These are phyloP conservation scores for Lentinus tigrinus DNA, from an alignment of 768 basidiomycete genomes.

Conservation along the genomic window DNA sequence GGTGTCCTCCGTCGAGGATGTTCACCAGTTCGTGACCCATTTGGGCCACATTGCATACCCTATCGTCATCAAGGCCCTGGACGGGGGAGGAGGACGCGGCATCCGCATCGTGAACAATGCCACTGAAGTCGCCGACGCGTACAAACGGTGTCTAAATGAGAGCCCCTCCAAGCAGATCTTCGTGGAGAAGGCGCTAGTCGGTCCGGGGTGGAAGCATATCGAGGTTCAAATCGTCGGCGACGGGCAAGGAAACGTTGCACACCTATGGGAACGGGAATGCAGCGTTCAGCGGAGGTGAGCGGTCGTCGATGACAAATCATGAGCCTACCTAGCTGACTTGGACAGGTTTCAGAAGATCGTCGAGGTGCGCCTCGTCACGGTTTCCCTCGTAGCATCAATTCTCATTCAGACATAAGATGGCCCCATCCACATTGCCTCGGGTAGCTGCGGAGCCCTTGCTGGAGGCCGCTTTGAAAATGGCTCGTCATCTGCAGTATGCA, in stretches of 20 bases:
- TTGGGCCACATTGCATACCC: conserved; percentile 31
- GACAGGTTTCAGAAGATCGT: conserved; percentile 37
- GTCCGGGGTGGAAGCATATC: conserved; percentile 35
- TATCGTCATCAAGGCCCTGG: conserved; percentile 34
- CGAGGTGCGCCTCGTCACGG: conserved; percentile 18
- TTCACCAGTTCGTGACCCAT: conserved; percentile 20
- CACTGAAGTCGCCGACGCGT: conserved; percentile 5
- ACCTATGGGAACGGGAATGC: conserved; percentile 37
- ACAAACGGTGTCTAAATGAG: conserved; percentile 12
- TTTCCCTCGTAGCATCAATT: background rate
- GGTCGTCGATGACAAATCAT: background rate
- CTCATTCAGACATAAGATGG: conserved; percentile 17
- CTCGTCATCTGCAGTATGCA: conserved; percentile 24
- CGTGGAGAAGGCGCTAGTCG: conserved; percentile 32
- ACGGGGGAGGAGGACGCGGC: conserved; percentile 37
- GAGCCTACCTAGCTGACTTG: background rate
- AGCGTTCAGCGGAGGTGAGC: conserved; percentile 32
- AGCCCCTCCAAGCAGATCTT: conserved; percentile 22
- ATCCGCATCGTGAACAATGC: conserved; percentile 15
- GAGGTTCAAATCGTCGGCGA: conserved; percentile 36
- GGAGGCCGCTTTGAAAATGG: conserved; percentile 27
- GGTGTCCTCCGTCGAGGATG: conserved; percentile 23
- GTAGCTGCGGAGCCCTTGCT: conserved; percentile 22
- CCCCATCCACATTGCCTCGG: conserved; percentile 27
- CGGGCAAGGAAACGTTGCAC: conserved; percentile 26